Base-by-base conservation (phyloP, 257 asterid species). In the Solanum megistacrolobum region DNA sequence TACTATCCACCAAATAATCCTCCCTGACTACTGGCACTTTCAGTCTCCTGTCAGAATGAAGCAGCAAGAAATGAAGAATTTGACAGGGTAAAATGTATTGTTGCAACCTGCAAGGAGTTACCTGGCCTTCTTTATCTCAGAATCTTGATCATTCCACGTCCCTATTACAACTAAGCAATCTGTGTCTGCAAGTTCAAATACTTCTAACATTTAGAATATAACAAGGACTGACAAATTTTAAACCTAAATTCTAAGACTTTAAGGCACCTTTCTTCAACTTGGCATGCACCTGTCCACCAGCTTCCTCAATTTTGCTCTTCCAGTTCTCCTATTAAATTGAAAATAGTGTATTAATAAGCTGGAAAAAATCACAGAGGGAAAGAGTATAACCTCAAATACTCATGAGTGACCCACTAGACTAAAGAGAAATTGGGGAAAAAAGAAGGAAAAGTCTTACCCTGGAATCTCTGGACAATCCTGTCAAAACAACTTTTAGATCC, bases 121-220 rank as follows among this genome's bases (percentile, higher is more conserved):
- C 99, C 98, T 97, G 43, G 99, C 99, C 92, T 92, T 97, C 91
- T 89, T 94, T 72, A 93, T 92, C 92, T 95, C 99, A 41, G 97
- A 89, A 90, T 92, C 92, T 89, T 87, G 84, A 71, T 88, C 92
- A 90, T 90, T 93, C 90, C 90, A 87, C 72, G 75, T 84, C 41
- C 93, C 95, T 65, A 88, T 79, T 52, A 95, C 94, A 83, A 96
- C 98, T 78, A 97, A 91, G 94, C 98, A 95, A 87, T 90, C 94
- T 87, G 98, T 93, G 89, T 93, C 99, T 96, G 93, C 73, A 87
- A 90, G 69, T 82, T 12, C 86, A 48, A 48, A 82, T 48, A 82
- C 29, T 52, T 52, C 86, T 0, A 46, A 10, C 13, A 3, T 48
- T 82, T n/a, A 82, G 69, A 82, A 82, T 48, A 82, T 31, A 82